Percentiles rank a stretch among this genome's conserved stretches.
Evolutionary conservation across 164 flowering plant species (phyloP).

Genomic region (Vitis vinifera): ASM3070453v1 NC_081814.1:7670501-7671000

Average conservation of each 20-base stretch:
- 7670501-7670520: background rate
- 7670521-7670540: background rate
- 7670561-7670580: conserved; percentile 43
- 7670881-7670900: too few relatives aligned
- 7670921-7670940: too few relatives aligned
- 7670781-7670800: too few relatives aligned
- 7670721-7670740: background rate
- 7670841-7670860: too few relatives aligned
- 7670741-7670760: too few relatives aligned
- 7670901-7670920: too few relatives aligned
- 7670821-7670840: background rate
- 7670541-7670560: background rate
- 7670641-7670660: conserved; percentile 42
- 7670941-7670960: too few relatives aligned
- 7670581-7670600: conserved; percentile 45
- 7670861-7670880: too few relatives aligned
- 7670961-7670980: too few relatives aligned
- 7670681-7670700: conserved; percentile 41
- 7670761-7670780: too few relatives aligned
- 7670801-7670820: background rate
- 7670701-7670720: conserved; percentile 32
- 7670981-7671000: too few relatives aligned
- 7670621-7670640: conserved; percentile 41
- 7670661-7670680: conserved; percentile 39
- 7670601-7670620: conserved; percentile 34